Base-by-base conservation (phyloP, 139 green algal genomes). In the Chlamydomonas sp. region DNA sequence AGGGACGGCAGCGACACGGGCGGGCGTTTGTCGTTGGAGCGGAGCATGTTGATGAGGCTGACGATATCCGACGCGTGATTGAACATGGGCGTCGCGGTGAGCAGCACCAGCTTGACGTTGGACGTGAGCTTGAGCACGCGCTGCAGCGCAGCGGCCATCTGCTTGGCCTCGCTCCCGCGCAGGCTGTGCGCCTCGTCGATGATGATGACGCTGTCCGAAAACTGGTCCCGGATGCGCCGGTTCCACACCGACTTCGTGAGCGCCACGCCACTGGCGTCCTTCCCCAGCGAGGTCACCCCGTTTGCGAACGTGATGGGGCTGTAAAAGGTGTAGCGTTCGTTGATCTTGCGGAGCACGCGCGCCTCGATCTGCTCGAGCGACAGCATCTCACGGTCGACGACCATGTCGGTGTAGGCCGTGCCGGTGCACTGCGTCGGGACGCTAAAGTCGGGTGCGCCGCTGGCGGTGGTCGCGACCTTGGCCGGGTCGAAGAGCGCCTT, bases 31-130 rank as follows among this genome's bases (percentile, higher is more conserved):
- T 75, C 70, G 47, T 75, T 75, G 5, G 36, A 5, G 3, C 24
- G 59, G n/a, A 75, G n/a, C 10, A 75, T 39, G 47, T 75, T 70
- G 10, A 75, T 2, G 5, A 75, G 59, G 59, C 37, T 8, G 3
- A 75, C 3, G 6, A 75, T 13, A 26, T 75, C 70, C 20, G 13
- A 30, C 3, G 43, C 60, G 24, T 36, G 24, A 60, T 75, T 70
- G 70, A 75, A 75, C 70, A 75, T 70, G 6, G 70, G 70, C 60
- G 70, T 75, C 60, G 70, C 70, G 28, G 58, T 75, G 35, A 75
- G 38, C 29, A 75, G 70, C 26, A 75, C 2, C 16, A 75, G 43
- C 3, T 48, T 47, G 1, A 58, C n/a, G 39, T 63, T 30, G n/a
- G 37, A 2, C 49, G 36, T 28, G 1, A 3, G 2, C 8, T 1